Evolutionary conservation across 2,329 filamentous ascomycete genomes (phyloP).

Genomic region (Diaporthe destruens): DNA sequence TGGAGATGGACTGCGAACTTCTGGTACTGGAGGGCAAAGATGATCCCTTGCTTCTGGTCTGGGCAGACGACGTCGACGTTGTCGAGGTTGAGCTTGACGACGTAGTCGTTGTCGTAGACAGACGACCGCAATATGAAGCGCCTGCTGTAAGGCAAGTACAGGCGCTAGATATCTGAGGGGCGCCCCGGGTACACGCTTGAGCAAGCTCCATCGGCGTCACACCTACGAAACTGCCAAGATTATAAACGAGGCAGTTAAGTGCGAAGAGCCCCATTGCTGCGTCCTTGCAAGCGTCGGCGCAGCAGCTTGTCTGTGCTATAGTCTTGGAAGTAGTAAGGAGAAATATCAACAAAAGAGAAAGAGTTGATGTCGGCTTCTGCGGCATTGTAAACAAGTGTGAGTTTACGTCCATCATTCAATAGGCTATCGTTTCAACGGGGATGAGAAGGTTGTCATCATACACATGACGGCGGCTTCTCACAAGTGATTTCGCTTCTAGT

Average conservation of each 20-base stretch:
- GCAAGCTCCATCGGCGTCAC: background rate
- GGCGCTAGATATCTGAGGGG: background rate
- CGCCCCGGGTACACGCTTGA: background rate
- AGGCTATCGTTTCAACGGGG: too few species aligned
- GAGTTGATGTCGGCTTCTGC: background rate
- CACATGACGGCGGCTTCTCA: background rate
- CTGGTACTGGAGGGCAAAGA: background rate
- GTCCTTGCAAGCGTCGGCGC: background rate
- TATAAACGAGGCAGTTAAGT: background rate
- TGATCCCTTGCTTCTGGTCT: background rate
- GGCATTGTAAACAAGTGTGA: background rate
- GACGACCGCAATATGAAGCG: background rate
- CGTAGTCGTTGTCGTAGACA: background rate
- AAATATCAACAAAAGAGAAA: background rate
- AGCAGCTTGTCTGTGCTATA: background rate
- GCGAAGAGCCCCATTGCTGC: background rate
- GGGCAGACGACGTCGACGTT: background rate
- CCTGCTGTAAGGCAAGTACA: slow-evolving; percentile 1
- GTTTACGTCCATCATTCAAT: too few species aligned
- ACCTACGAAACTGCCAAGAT: background rate
- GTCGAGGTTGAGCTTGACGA: background rate
- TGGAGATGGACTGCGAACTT: background rate
- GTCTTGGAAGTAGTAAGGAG: background rate
- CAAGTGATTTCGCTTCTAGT: too few species aligned
- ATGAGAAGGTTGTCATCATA: too few species aligned